Evolutionary conservation across 148 eudicot species (phyloP).

Genomic region (Arctostaphylos glauca): DNA sequence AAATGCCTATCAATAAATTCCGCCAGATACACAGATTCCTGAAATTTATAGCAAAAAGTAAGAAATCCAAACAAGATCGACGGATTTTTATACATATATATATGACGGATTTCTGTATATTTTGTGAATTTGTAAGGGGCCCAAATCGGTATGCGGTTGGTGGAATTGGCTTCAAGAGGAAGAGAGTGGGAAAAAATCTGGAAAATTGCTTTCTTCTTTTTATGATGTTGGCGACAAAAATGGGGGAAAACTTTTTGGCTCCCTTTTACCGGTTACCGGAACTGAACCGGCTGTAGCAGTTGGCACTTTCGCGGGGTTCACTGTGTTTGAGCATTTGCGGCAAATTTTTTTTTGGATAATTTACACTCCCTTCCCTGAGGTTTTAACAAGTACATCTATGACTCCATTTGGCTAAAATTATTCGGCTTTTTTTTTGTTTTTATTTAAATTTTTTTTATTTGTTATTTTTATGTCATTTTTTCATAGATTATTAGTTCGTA

Average conservation of each 20-base stretch:
- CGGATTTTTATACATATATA: not conserved
- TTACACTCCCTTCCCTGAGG: too few relatives aligned
- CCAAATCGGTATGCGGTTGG: not conserved
- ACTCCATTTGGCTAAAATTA: too few relatives aligned
- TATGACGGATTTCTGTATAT: not conserved
- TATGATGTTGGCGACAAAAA: not conserved
- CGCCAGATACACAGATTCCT: slow-evolving; percentile 21
- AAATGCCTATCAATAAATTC: slow-evolving; percentile 24
- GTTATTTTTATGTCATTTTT: too few relatives aligned
- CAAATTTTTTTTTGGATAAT: not conserved
- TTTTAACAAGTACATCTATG: too few relatives aligned
- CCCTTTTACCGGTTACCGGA: slow-evolving; percentile 8
- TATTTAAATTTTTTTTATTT: too few relatives aligned
- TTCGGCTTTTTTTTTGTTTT: too few relatives aligned
- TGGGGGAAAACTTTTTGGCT: not conserved
- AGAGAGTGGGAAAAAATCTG: not conserved
- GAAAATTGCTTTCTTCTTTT: not conserved
- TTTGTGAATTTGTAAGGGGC: not conserved
- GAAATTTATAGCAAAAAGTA: not conserved
- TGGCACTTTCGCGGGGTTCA: not conserved
- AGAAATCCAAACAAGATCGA: not conserved
- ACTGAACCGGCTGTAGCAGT: not conserved
- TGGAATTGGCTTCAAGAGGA: not conserved
- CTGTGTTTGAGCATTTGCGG: not conserved
- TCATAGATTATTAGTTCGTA: too few relatives aligned